A percentile compares a stretch with the other conserved stretches of the same genome.
These are phyloP conservation scores for Fusarium sacchari DNA, from an alignment of 2,329 filamentous ascomycete genomes.

Conservation along the genomic window DNA sequence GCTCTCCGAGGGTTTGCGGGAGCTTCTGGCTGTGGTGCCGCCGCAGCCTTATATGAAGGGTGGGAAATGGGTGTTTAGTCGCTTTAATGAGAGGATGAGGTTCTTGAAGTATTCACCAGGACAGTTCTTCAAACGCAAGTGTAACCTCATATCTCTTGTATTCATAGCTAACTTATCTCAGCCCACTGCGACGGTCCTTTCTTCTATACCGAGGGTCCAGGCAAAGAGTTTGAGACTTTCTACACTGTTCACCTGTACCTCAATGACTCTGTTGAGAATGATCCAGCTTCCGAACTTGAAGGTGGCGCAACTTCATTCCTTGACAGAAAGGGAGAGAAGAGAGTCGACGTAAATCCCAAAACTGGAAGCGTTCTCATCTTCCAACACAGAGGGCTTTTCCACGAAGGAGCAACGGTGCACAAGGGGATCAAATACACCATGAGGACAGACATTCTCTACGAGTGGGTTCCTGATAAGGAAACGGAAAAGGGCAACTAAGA, in stretches of 20 bases:
- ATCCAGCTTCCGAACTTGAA: slow-evolving; percentile 47
- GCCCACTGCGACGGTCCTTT: slow-evolving; percentile 76
- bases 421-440: slow-evolving; percentile 66
- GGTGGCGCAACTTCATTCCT: slow-evolving; percentile 68
- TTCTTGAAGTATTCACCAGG: slow-evolving; percentile 78
- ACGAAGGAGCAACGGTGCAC: slow-evolving; percentile 64
- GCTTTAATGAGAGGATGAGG: slow-evolving; percentile 78
- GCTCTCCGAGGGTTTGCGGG: slow-evolving; percentile 53
- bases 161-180: slow-evolving; percentile 41
- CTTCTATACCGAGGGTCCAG: slow-evolving; percentile 58
- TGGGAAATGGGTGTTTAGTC: slow-evolving; percentile 54
- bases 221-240: slow-evolving; percentile 55
- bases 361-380: slow-evolving; percentile 69
- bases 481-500: neutral
- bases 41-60: slow-evolving; percentile 36
- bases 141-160: fast-evolving
- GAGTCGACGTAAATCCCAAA: slow-evolving; percentile 65
- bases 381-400: slow-evolving; percentile 62
- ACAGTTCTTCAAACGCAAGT: slow-evolving; percentile 73
- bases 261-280: slow-evolving; percentile 43
- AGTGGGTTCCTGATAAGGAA: slow-evolving; percentile 41
- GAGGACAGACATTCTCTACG: slow-evolving; percentile 65
- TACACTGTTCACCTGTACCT: slow-evolving; percentile 66
- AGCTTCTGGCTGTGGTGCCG: slow-evolving; percentile 51
- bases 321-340: slow-evolving; percentile 53